phyloP scores from a whole-genome alignment of 768 basidiomycete species.

The Clitopilus passeckerianus region DNA sequence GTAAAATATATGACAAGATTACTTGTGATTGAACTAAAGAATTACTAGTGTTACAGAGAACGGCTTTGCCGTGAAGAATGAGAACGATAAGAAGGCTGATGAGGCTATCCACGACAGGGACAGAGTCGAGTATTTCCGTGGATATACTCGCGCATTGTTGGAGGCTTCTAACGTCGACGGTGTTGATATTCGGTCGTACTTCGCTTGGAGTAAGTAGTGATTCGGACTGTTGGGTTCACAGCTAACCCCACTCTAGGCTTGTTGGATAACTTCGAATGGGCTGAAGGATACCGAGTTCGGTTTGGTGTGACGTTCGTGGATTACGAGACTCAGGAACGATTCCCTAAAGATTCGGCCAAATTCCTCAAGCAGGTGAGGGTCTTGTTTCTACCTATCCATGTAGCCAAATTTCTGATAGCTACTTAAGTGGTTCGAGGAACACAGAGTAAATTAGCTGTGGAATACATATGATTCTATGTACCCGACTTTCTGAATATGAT shows the following conservation, averaged over 20 bases:
- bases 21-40: neutral
- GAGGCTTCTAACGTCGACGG: constrained; percentile 52
- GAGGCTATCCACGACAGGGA: constrained; percentile 52
- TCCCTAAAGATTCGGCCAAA: constrained; percentile 54
- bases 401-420: neutral
- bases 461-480: no score
- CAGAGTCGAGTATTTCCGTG: constrained; percentile 59
- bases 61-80: constrained; percentile 61
- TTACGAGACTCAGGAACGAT: constrained; percentile 57
- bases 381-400: neutral
- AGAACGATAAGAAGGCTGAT: constrained; percentile 37
- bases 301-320: constrained; percentile 71
- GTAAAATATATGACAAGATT: constrained; percentile 8
- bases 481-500: no score
- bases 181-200: constrained; percentile 55
- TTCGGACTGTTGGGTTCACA: neutral
- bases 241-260: constrained; percentile 33
- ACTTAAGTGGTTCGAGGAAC: constrained; percentile 13
- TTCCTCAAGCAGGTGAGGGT: constrained; percentile 36
- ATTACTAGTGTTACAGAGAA: constrained; percentile 58
- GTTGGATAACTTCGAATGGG: constrained; percentile 72
- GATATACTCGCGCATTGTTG: constrained; percentile 46
- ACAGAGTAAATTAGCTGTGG: neutral
- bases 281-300: constrained; percentile 60
- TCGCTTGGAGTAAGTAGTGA: constrained; percentile 55